A percentile compares a stretch with the other conserved stretches of the same genome.
Conservation (phyloP, 306 rosid species). For the Alnus glutinosa region DNA sequence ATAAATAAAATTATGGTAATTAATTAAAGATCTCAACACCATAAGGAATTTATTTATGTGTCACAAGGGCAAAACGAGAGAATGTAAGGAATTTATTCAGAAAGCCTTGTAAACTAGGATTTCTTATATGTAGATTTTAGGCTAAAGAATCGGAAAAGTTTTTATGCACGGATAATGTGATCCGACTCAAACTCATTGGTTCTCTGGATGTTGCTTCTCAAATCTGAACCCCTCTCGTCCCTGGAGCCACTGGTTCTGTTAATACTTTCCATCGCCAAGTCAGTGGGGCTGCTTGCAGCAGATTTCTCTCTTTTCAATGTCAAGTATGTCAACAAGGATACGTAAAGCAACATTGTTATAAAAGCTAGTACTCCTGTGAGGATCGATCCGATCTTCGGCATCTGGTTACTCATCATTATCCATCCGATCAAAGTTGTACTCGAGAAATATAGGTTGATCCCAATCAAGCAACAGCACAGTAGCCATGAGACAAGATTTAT, state of each 20-base stretch:
- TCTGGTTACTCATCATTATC: neutral
- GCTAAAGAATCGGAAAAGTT: neutral
- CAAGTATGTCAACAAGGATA: slow-evolving; percentile 2
- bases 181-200: neutral
- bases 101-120: no score
- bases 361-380: slow-evolving; percentile 9
- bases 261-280: neutral
- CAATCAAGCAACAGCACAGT: slow-evolving; percentile 5
- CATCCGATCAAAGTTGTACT: slow-evolving; percentile 9
- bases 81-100: no score
- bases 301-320: slow-evolving; percentile 3
- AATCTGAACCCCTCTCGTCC: neutral
- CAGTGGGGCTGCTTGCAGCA: neutral
- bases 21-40: no score
- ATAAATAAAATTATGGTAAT: no score
- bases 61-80: no score
- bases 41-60: no score
- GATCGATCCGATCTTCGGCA: neutral
- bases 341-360: slow-evolving; percentile 5
- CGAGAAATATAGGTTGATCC: slow-evolving; percentile 17
- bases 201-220: neutral
- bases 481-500: slow-evolving; percentile 11
- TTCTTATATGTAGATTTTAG: no score
- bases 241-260: neutral
- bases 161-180: neutral